Evolutionary conservation across 768 basidiomycete species (phyloP).

Genomic region (Lactarius trivialis): DNA sequence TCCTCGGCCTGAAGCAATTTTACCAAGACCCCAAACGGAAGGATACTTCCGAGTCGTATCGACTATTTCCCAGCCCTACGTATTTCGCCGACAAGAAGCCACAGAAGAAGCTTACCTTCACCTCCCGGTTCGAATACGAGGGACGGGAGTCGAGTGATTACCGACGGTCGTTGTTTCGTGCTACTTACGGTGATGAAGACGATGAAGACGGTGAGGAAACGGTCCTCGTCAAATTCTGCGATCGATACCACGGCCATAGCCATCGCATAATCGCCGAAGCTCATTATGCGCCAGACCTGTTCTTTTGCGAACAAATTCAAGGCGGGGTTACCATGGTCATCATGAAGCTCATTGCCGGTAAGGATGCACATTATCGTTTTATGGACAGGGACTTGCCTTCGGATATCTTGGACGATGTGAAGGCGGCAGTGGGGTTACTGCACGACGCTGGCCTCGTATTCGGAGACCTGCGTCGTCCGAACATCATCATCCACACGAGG

Average conservation of each 20-base stretch:
- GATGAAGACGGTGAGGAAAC: not conserved
- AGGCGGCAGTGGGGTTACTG: conserved; percentile 11
- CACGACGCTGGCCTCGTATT: conserved; percentile 15
- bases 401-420: conserved; percentile 1
- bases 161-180: not conserved
- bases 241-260: conserved; percentile 4
- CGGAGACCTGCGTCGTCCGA: conserved; percentile 17
- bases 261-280: conserved; percentile 13
- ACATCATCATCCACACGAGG: conserved; percentile 2
- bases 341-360: conserved; percentile 19
- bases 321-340: conserved; percentile 20
- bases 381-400: not conserved
- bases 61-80: too few species aligned
- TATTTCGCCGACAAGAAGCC: too few species aligned
- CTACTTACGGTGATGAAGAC: too few species aligned
- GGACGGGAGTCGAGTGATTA: not conserved
- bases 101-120: too few species aligned
- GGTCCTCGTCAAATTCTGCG: conserved; percentile 22
- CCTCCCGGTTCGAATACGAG: too few species aligned
- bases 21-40: too few species aligned
- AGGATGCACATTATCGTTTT: not conserved
- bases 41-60: too few species aligned
- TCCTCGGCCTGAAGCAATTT: too few species aligned
- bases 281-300: conserved; percentile 12
- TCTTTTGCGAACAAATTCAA: conserved; percentile 6